Evolutionary conservation across 352 stramenopile species (phyloP).

Genomic region (Pythium folliculosum): DNA sequence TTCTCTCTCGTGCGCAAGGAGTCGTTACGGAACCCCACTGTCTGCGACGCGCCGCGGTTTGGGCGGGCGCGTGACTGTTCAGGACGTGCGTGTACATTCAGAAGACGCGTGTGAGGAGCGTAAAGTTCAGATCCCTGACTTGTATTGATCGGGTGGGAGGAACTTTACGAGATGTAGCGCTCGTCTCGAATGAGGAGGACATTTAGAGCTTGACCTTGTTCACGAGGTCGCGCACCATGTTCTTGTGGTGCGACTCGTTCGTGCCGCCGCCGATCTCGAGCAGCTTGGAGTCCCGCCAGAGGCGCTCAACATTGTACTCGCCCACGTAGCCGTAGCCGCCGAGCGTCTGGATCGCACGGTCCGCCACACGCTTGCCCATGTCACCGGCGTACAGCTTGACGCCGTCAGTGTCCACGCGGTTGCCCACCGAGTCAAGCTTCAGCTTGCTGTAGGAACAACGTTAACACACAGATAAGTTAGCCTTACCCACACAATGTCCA

Average conservation of each 20-base stretch:
- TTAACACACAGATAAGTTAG: not conserved
- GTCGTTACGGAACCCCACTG: conserved; percentile 16
- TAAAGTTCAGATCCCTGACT: not conserved
- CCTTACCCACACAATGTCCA: not conserved
- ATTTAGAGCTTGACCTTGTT: conserved; percentile 40
- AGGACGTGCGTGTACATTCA: not conserved
- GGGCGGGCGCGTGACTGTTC: not conserved
- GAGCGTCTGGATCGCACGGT: conserved; percentile 97
- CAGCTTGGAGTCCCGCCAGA: conserved; percentile 99
- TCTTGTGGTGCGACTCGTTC: conserved; percentile 99
- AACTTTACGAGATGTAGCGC: not conserved
- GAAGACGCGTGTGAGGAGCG: too few relatives aligned
- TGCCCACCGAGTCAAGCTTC: conserved; percentile 94
- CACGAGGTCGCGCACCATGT: conserved; percentile 92
- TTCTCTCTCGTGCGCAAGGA: not conserved
- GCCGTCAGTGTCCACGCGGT: conserved; percentile 97
- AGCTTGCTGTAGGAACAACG: conserved; percentile 63
- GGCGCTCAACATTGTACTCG: conserved; percentile 97
- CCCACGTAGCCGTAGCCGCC: conserved; percentile 99
- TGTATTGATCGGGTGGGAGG: not conserved
- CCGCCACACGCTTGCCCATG: conserved; percentile 97
- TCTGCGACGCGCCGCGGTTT: conserved; percentile 1
- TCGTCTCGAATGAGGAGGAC: too few relatives aligned
- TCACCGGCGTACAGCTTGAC: conserved; percentile 98
- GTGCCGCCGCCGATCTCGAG: conserved; percentile 99